Conservation (phyloP, 306 rosid species). For the Ochetophila trinervis region DNA sequence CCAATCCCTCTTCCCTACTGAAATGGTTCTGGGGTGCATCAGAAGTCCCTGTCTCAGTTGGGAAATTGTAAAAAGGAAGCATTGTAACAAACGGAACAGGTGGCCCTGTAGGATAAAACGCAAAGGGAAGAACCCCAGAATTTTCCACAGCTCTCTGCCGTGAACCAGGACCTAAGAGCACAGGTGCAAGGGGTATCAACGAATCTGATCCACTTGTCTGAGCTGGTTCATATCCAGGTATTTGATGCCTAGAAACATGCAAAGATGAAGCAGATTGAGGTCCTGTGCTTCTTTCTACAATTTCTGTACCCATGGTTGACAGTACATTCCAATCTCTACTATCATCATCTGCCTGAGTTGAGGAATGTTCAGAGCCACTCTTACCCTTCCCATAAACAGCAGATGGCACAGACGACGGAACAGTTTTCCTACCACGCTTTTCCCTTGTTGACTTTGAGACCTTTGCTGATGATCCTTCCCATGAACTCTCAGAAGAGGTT, state of each 20-base stretch:
- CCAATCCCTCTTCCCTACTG: conserved; percentile 54
- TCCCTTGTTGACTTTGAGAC: conserved; percentile 76
- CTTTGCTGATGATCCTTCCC: conserved; percentile 82
- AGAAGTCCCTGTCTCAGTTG: conserved; percentile 52
- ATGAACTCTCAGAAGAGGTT: conserved; percentile 78
- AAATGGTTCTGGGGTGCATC: conserved; percentile 63
- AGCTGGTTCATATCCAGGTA: conserved; percentile 60
- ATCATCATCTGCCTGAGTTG: conserved; percentile 62
- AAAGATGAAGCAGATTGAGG: conserved; percentile 39
- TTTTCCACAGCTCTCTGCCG: conserved; percentile 62
- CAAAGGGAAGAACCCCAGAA: conserved; percentile 55
- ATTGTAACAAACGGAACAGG: conserved; percentile 86
- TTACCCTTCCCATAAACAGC: conserved; percentile 53
- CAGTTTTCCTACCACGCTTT: conserved; percentile 54
- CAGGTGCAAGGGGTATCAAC: conserved; percentile 52
- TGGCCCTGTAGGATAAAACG: conserved; percentile 96
- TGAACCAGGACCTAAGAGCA: conserved; percentile 69
- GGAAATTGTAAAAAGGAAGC: conserved; percentile 70
- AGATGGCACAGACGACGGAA: conserved; percentile 40
- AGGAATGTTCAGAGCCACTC: conserved; percentile 60
- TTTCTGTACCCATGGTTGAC: conserved; percentile 44
- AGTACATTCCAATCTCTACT: conserved; percentile 60
- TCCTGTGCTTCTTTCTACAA: conserved; percentile 52
- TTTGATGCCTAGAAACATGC: conserved; percentile 58
- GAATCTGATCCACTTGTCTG: conserved; percentile 81